phyloP scores from a whole-genome alignment of 495 filamentous ascomycete genomes.

The Penicillium atrosanguineum region DNA sequence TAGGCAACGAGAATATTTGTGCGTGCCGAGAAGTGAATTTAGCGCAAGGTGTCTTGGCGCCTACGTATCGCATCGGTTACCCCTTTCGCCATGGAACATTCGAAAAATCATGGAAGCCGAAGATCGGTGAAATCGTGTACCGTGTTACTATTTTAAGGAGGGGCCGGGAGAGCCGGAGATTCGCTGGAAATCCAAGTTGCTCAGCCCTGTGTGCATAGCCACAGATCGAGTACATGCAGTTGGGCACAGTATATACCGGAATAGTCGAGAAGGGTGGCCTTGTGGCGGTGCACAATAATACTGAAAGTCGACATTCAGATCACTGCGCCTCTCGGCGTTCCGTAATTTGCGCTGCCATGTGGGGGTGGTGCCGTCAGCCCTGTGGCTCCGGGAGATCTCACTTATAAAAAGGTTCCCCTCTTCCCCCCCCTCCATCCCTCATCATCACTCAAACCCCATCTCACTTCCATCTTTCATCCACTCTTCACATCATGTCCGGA shows the following conservation, averaged over 20 bases:
- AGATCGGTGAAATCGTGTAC: conserved; percentile 4
- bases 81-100: conserved; percentile 2
- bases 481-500: conserved; percentile 37
- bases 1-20: conserved; percentile 6
- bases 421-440: conserved; percentile 18
- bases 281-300: conserved; percentile 5
- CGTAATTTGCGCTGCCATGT: conserved; percentile 19
- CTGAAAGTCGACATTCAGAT: background rate
- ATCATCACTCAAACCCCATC: conserved; percentile 1
- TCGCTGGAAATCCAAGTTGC: background rate
- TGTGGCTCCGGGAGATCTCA: conserved; percentile 15
- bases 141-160: conserved; percentile 8
- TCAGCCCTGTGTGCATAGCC: conserved; percentile 14
- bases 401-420: conserved; percentile 27
- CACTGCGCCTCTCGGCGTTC: conserved; percentile 19
- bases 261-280: background rate
- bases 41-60: conserved; percentile 1
- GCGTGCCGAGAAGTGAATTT: conserved; percentile 1
- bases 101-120: conserved; percentile 19
- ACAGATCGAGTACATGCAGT: background rate
- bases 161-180: background rate
- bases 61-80: background rate
- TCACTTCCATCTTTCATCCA: background rate
- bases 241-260: background rate
- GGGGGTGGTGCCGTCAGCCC: conserved; percentile 28